Percentiles rank a stretch among this genome's conserved stretches.
Conservation (phyloP, 805 yeast species). For the Kazachstania bromeliacearum region DNA sequence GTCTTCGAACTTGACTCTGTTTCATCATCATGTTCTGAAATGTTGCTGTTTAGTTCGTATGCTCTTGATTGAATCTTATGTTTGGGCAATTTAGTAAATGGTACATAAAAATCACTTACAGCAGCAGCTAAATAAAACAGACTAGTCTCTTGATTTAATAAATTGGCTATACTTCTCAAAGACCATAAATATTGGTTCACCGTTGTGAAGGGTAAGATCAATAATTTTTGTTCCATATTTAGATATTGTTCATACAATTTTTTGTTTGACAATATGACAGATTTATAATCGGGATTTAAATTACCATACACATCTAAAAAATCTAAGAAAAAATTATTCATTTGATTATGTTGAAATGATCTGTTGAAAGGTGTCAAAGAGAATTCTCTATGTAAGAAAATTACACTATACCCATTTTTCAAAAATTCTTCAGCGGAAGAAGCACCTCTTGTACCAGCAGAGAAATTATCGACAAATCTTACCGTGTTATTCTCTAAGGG, state of each 20-base stretch:
- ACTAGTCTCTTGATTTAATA: slow-evolving; percentile 49
- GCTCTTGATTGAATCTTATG: slow-evolving; percentile 86
- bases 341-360: slow-evolving; percentile 53
- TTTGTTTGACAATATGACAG: slow-evolving; percentile 53
- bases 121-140: slow-evolving; percentile 92
- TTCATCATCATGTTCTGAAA: not conserved
- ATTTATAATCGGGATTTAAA: slow-evolving; percentile 50
- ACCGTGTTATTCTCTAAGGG: slow-evolving; percentile 95
- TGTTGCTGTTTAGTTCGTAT: slow-evolving; percentile 27
- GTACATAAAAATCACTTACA: slow-evolving; percentile 90
- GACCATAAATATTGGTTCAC: slow-evolving; percentile 89
- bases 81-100: slow-evolving; percentile 72
- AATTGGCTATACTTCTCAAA: slow-evolving; percentile 52
- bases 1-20: slow-evolving; percentile 9
- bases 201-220: slow-evolving; percentile 82
- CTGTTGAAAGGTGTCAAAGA: slow-evolving; percentile 84
- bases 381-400: slow-evolving; percentile 84
- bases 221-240: slow-evolving; percentile 22
- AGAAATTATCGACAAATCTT: slow-evolving; percentile 88
- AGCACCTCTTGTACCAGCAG: slow-evolving; percentile 97
- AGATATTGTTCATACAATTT: slow-evolving; percentile 26
- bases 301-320: slow-evolving; percentile 55
- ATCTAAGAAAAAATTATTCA: slow-evolving; percentile 70
- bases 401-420: slow-evolving; percentile 79
- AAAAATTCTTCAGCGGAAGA: slow-evolving; percentile 86